Conservation (phyloP, 2,329 filamentous ascomycete species). For the Fusarium pilosicola region DNA sequence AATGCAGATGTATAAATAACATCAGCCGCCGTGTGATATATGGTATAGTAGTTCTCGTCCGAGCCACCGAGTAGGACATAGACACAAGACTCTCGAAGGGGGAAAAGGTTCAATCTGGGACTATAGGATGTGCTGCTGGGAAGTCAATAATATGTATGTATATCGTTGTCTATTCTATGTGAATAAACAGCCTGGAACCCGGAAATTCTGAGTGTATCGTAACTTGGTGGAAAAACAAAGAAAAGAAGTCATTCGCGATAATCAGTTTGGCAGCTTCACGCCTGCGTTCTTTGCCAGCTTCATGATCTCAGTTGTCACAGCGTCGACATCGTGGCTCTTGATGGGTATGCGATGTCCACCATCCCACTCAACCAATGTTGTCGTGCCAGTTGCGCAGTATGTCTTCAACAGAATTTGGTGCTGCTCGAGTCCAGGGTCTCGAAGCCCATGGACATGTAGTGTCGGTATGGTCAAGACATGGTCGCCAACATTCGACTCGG, state of each 20-base stretch:
- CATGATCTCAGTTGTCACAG: conserved; percentile 42
- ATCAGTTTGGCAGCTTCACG: background rate
- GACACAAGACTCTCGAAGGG: too few relatives aligned
- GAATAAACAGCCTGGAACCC: too few relatives aligned
- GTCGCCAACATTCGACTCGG: conserved; percentile 60
- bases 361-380: conserved; percentile 75
- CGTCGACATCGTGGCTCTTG: conserved; percentile 72
- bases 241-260: too few relatives aligned
- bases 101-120: too few relatives aligned
- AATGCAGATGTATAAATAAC: conserved; percentile 50
- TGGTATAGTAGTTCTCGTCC: conserved; percentile 66
- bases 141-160: too few relatives aligned
- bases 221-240: too few relatives aligned
- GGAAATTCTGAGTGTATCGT: too few relatives aligned
- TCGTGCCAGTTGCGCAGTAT: conserved; percentile 67
- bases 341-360: conserved; percentile 77
- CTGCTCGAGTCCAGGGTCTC: conserved; percentile 69
- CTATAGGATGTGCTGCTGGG: too few relatives aligned
- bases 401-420: conserved; percentile 60
- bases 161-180: too few relatives aligned
- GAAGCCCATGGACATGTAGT: conserved; percentile 57
- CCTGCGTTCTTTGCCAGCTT: conserved; percentile 35
- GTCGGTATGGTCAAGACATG: conserved; percentile 49
- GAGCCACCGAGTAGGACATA: conserved; percentile 72
- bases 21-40: conserved; percentile 74